phyloP scores from a whole-genome alignment of 148 eudicot genomes.

The Silene conica region DNA sequence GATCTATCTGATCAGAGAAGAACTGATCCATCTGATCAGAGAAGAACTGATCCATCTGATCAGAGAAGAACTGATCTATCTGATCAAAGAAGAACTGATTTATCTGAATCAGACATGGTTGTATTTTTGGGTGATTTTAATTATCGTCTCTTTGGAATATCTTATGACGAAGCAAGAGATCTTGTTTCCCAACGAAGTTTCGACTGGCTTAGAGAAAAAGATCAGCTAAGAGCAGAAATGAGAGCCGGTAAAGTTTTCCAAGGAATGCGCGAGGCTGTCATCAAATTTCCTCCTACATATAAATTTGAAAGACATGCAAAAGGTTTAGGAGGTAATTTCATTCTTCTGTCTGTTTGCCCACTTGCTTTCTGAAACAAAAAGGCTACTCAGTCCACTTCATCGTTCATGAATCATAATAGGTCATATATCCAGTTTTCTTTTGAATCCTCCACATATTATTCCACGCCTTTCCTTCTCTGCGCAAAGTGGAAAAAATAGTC shows the following conservation, averaged over 20 bases:
- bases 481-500: too few species aligned
- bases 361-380: neutral
- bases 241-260: conserved; percentile 94
- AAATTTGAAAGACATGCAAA: conserved; percentile 83
- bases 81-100: conserved; percentile 75
- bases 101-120: conserved; percentile 91
- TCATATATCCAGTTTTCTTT: neutral
- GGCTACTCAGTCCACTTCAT: neutral
- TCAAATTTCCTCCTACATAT: conserved; percentile 92
- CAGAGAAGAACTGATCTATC: conserved; percentile 39
- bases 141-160: conserved; percentile 93
- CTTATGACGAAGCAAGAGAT: conserved; percentile 98
- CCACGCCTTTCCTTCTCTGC: too few species aligned
- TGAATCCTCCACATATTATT: too few species aligned
- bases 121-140: conserved; percentile 87
- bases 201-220: conserved; percentile 99
- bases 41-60: conserved; percentile 28
- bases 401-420: neutral
- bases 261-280: conserved; percentile 94
- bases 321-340: conserved; percentile 89
- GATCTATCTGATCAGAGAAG: conserved; percentile 57
- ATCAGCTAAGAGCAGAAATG: conserved; percentile 97
- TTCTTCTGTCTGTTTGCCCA: neutral
- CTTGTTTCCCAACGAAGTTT: conserved; percentile 98
- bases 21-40: conserved; percentile 65